These are phyloP conservation scores for Aspergillus amoenus DNA, from an alignment of 2,329 filamentous ascomycete genomes.

Conservation along the genomic window DNA sequence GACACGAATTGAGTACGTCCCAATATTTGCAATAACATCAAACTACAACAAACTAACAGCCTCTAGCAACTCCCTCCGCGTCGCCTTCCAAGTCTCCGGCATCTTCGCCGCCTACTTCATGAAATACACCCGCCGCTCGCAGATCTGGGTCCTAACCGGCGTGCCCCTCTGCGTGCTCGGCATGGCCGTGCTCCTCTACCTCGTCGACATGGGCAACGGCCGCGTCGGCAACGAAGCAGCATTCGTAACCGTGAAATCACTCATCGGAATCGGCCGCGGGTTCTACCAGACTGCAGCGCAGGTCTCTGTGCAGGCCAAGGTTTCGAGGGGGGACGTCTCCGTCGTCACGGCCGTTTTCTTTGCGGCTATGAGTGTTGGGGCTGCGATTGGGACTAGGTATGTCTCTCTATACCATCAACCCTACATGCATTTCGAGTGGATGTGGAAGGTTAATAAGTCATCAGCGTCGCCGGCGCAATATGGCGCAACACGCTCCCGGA, in stretches of 20 bases:
- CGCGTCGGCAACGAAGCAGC: slow-evolving; percentile 32
- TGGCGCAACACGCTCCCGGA: slow-evolving; percentile 30
- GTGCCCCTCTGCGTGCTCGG: slow-evolving; percentile 38
- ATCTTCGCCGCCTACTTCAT: slow-evolving; percentile 37
- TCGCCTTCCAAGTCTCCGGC: slow-evolving; percentile 40
- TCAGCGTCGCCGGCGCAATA: slow-evolving; percentile 36
- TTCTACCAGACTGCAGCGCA: slow-evolving; percentile 37
- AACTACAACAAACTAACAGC: background rate
- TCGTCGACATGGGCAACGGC: slow-evolving; percentile 24
- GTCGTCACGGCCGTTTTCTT: slow-evolving; percentile 40
- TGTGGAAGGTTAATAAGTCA: too few relatives aligned
- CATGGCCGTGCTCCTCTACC: slow-evolving; percentile 30
- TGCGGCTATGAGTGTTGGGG: slow-evolving; percentile 35
- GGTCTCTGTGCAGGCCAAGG: slow-evolving; percentile 37
- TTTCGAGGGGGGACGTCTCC: slow-evolving; percentile 35
- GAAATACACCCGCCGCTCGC: slow-evolving; percentile 38
- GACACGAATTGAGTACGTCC: slow-evolving; percentile 25
- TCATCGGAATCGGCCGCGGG: slow-evolving; percentile 36
- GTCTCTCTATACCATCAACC: background rate
- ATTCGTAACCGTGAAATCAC: slow-evolving; percentile 35
- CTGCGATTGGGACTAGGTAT: slow-evolving; percentile 35
- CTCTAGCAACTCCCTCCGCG: slow-evolving; percentile 30
- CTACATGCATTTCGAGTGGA: too few relatives aligned
- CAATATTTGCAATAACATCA: too few relatives aligned
- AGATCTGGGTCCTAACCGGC: slow-evolving; percentile 33